A percentile compares a stretch with the other conserved stretches of the same genome.
These are phyloP conservation scores for Boechera stricta DNA, from an alignment of 345 rosid species.

Conservation along the genomic window DNA sequence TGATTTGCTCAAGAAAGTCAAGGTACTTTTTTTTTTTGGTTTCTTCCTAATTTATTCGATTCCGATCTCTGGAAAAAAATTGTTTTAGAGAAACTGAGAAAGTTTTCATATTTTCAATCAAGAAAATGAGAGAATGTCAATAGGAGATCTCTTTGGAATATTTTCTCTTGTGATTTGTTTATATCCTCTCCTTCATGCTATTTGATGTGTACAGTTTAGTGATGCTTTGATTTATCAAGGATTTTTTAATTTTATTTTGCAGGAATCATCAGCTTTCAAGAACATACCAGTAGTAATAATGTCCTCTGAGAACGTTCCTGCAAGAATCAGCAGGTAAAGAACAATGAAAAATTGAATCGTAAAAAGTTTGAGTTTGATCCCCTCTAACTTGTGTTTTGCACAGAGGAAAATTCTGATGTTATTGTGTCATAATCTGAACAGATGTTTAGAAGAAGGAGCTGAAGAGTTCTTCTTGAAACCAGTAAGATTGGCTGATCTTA, in stretches of 20 bases:
- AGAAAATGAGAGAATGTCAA: slow-evolving; percentile 37
- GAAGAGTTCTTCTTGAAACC: slow-evolving; percentile 91
- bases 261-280: slow-evolving; percentile 69
- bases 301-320: slow-evolving; percentile 90
- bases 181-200: slow-evolving; percentile 9
- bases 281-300: slow-evolving; percentile 82
- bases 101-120: not conserved
- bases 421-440: slow-evolving; percentile 31
- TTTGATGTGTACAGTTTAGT: slow-evolving; percentile 9
- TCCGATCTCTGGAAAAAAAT: not conserved
- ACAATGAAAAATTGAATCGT: slow-evolving; percentile 10
- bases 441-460: slow-evolving; percentile 93
- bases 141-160: slow-evolving; percentile 26
- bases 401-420: not conserved
- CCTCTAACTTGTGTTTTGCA: not conserved
- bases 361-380: slow-evolving; percentile 3
- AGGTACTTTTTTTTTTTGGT: slow-evolving; percentile 48
- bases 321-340: slow-evolving; percentile 52
- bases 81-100: slow-evolving; percentile 1
- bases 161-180: slow-evolving; percentile 10
- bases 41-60: not conserved
- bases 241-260: not conserved
- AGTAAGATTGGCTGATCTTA: slow-evolving; percentile 79
- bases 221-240: slow-evolving; percentile 1
- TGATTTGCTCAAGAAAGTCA: slow-evolving; percentile 79